phyloP scores from a whole-genome alignment of 345 rosid genomes.

The Boechera stricta region DNA sequence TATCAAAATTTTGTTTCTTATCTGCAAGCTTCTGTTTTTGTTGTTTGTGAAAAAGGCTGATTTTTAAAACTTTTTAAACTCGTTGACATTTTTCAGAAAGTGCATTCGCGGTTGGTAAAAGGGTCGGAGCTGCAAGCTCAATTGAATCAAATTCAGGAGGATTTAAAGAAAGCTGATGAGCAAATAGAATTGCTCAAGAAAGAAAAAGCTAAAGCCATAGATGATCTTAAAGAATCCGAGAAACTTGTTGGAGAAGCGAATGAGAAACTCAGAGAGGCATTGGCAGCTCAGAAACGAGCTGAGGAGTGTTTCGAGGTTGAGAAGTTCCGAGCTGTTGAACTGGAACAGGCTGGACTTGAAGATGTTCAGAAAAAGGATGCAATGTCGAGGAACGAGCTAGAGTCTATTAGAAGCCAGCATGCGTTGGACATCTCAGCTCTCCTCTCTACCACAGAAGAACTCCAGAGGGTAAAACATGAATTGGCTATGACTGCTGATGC shows the following conservation, averaged over 20 bases:
- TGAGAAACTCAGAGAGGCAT: constrained; percentile 79
- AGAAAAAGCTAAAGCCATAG: constrained; percentile 75
- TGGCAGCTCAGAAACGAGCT: constrained; percentile 89
- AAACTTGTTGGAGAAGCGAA: constrained; percentile 66
- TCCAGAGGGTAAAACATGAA: constrained; percentile 71
- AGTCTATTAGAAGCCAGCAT: constrained; percentile 77
- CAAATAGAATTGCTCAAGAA: constrained; percentile 69
- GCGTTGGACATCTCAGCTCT: constrained; percentile 82
- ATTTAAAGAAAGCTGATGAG: constrained; percentile 82
- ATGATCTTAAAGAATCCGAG: constrained; percentile 74
- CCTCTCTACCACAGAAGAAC: constrained; percentile 77
- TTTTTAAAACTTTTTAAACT: constrained; percentile 11
- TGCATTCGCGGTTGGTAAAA: constrained; percentile 55
- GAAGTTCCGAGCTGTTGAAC: constrained; percentile 83
- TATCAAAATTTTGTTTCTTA: too few species aligned
- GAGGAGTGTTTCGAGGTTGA: constrained; percentile 81
- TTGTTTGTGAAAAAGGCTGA: constrained; percentile 6
- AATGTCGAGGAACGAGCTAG: constrained; percentile 74
- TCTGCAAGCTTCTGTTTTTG: constrained; percentile 3
- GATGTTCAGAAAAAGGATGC: constrained; percentile 76
- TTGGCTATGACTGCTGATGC: constrained; percentile 74
- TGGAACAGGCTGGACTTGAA: constrained; percentile 88
- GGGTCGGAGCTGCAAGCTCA: constrained; percentile 75
- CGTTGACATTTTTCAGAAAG: constrained; percentile 55
- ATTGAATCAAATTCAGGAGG: constrained; percentile 72